These are phyloP conservation scores for Sarocladium oryzae DNA, from an alignment of 2,329 filamentous ascomycete species.

Conservation along the genomic window DNA sequence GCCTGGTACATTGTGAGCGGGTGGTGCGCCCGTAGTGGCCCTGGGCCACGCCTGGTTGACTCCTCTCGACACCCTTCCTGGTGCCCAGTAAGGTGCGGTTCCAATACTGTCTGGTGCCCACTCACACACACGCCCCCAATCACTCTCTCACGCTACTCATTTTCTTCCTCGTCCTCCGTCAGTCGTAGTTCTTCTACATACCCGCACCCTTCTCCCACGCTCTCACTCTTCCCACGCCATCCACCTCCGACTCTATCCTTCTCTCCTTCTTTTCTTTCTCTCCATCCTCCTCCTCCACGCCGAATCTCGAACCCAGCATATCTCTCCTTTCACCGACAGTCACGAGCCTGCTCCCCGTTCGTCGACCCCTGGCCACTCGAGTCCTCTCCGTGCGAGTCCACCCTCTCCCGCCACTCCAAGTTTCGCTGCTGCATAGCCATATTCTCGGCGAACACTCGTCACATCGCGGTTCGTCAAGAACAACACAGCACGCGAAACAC, in stretches of 20 bases:
- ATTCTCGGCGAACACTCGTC: neutral
- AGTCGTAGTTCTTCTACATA: slow-evolving; percentile 3
- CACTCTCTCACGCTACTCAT: slow-evolving; percentile 8
- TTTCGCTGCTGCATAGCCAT: neutral
- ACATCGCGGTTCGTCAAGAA: neutral
- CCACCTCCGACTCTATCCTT: slow-evolving; percentile 2
- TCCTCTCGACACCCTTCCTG: slow-evolving; percentile 3
- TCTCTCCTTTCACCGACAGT: neutral
- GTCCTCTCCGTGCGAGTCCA: slow-evolving; percentile 4
- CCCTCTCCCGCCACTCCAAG: neutral
- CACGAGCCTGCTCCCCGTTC: slow-evolving; percentile 5
- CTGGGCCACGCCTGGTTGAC: neutral
- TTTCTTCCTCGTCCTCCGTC: slow-evolving; percentile 9
- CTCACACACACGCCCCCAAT: slow-evolving; percentile 7
- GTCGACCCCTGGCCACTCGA: neutral
- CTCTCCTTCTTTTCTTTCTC: neutral
- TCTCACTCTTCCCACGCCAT: neutral
- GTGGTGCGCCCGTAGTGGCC: neutral
- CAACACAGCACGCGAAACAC: too few species aligned
- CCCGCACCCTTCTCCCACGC: neutral
- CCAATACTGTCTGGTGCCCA: neutral
- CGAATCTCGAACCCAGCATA: slow-evolving; percentile 6
- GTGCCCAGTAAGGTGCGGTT: slow-evolving; percentile 3
- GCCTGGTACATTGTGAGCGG: neutral
- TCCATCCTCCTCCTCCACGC: neutral